These are phyloP conservation scores for Rhipidocladum racemiflorum DNA, from an alignment of 176 grass and related monocot species.

Conservation along the genomic window DNA sequence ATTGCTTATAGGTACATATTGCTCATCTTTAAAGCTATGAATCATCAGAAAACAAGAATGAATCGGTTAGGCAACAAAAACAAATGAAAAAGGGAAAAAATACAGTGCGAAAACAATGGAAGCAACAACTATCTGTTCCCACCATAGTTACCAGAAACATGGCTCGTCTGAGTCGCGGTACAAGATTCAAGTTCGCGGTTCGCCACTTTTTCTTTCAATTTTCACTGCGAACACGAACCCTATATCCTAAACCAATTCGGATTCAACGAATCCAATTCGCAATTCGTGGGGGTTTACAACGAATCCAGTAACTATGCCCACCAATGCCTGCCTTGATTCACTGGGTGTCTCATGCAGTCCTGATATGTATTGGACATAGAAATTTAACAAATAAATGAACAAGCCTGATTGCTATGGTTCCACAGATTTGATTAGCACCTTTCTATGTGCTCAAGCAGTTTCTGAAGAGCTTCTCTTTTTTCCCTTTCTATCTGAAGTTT, in stretches of 20 bases:
- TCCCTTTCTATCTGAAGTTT: conserved; percentile 5
- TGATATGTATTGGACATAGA: neutral
- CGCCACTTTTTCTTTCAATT: too few species aligned
- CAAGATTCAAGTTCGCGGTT: too few species aligned
- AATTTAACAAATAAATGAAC: neutral
- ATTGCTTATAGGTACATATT: neutral
- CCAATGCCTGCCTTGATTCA: neutral
- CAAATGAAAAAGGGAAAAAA: neutral
- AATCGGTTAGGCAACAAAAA: conserved; percentile 1
- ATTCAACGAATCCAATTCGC: too few species aligned
- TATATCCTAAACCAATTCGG: too few species aligned
- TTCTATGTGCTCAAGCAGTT: conserved; percentile 5
- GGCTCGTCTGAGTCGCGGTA: too few species aligned
- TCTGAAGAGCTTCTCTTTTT: neutral
- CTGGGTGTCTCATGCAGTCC: neutral
- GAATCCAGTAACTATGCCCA: too few species aligned
- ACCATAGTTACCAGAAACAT: too few species aligned
- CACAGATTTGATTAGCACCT: neutral
- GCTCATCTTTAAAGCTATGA: conserved; percentile 15
- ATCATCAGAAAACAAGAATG: conserved; percentile 19
- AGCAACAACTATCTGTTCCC: conserved; percentile 1
- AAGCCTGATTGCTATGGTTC: neutral
- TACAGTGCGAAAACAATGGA: neutral
- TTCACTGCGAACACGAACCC: too few species aligned
- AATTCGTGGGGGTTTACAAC: too few species aligned